A percentile compares a stretch with the other conserved stretches of the same genome.
These are phyloP conservation scores for Aspergillus pseudotamarii DNA, from an alignment of 2,329 filamentous ascomycete species.

Conservation along the genomic window DNA sequence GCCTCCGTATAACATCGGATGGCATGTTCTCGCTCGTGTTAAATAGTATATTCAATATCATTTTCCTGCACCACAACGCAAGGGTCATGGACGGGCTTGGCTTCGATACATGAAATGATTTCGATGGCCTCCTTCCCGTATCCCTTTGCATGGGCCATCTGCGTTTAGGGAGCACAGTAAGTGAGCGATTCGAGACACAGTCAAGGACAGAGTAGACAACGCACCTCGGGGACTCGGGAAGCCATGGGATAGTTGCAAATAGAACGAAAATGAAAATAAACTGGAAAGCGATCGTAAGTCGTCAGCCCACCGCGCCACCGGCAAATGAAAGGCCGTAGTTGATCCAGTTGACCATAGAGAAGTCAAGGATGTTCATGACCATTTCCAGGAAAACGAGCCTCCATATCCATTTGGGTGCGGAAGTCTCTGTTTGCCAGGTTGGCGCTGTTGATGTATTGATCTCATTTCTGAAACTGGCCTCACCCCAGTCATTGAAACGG, in stretches of 20 bases:
- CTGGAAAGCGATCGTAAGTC: slow-evolving; percentile 53
- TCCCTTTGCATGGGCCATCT: slow-evolving; percentile 47
- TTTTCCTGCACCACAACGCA: too few species aligned
- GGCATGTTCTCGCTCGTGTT: too few species aligned
- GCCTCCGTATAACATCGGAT: too few species aligned
- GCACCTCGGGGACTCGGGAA: slow-evolving; percentile 25
- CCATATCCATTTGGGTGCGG: slow-evolving; percentile 47
- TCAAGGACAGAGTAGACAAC: too few species aligned
- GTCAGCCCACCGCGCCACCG: slow-evolving; percentile 46
- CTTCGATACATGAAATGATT: too few species aligned
- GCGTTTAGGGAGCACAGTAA: too few species aligned
- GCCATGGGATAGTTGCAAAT: slow-evolving; percentile 45
- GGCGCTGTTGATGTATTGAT: slow-evolving; percentile 55
- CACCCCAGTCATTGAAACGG: too few species aligned
- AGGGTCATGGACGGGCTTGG: too few species aligned
- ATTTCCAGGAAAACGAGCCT: slow-evolving; percentile 53
- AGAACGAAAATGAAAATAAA: slow-evolving; percentile 54
- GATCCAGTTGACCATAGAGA: slow-evolving; percentile 55
- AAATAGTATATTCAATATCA: too few species aligned
- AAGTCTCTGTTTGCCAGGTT: slow-evolving; percentile 56
- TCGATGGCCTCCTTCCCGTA: slow-evolving; percentile 40
- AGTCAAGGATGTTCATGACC: slow-evolving; percentile 55
- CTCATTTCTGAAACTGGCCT: slow-evolving; percentile 34
- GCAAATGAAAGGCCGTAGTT: slow-evolving; percentile 55
- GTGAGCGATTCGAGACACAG: too few species aligned